Evolutionary conservation across 148 eudicot genomes (phyloP).

Genomic region (Camellia sinensis): DNA sequence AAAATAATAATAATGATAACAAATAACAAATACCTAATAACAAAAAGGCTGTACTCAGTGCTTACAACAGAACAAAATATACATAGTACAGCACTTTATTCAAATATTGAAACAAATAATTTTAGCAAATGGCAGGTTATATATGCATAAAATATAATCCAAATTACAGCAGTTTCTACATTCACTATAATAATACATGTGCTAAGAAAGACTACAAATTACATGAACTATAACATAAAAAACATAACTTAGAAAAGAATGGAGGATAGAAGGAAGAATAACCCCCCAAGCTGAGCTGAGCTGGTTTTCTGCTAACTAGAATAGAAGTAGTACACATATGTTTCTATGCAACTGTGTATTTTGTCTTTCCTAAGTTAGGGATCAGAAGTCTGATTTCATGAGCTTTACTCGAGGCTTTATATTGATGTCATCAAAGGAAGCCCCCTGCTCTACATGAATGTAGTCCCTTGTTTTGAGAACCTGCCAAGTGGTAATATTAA

Average conservation of each 20-base stretch:
- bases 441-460: conserved; percentile 63
- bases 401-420: conserved; percentile 75
- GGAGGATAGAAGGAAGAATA: conserved; percentile 24
- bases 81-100: not conserved
- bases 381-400: conserved; percentile 67
- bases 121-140: conserved; percentile 18
- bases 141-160: conserved; percentile 16
- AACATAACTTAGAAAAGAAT: conserved; percentile 32
- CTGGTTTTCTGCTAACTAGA: conserved; percentile 32
- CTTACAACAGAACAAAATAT: not conserved
- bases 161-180: conserved; percentile 18
- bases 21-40: no score
- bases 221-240: conserved; percentile 16
- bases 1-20: no score
- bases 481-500: conserved; percentile 32
- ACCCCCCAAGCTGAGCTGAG: conserved; percentile 20
- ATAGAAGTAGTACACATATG: conserved; percentile 22
- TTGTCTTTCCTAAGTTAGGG: not conserved
- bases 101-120: not conserved
- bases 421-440: conserved; percentile 53
- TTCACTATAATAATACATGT: not conserved
- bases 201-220: conserved; percentile 15
- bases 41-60: no score
- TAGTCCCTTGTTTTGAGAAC: conserved; percentile 95
- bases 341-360: conserved; percentile 23